A percentile compares a stretch with the other conserved stretches of the same genome.
Evolutionary conservation across 2,329 filamentous ascomycete genomes (phyloP).

Genomic region (Alternaria infectoria): DNA sequence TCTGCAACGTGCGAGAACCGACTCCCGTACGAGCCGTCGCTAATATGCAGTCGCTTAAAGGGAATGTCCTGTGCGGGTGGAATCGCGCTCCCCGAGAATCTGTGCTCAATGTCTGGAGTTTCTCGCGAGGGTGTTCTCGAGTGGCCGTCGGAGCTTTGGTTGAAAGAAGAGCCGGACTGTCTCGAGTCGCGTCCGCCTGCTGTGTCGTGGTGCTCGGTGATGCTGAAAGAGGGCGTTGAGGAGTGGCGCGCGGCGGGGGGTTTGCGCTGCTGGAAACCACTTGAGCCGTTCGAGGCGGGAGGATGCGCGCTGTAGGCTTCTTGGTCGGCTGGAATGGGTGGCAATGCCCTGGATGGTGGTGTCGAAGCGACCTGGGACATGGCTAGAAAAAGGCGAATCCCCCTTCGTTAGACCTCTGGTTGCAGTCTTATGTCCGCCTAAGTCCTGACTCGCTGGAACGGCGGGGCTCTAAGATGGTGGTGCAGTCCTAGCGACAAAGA

Average conservation of each 20-base stretch:
- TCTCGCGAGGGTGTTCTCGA: constrained; percentile 47
- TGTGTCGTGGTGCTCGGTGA: constrained; percentile 39
- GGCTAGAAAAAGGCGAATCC: constrained; percentile 12
- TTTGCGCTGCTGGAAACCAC: constrained; percentile 34
- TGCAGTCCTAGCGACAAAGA: neutral
- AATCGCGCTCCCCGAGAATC: constrained; percentile 31
- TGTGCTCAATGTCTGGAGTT: constrained; percentile 33
- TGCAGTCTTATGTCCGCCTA: constrained; percentile 14
- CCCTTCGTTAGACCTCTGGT: constrained; percentile 6
- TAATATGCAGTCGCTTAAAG: constrained; percentile 44
- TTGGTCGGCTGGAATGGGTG: constrained; percentile 32
- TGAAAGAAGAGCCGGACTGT: constrained; percentile 43
- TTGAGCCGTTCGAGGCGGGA: constrained; percentile 24
- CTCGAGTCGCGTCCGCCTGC: constrained; percentile 40
- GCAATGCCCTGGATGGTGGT: constrained; percentile 31
- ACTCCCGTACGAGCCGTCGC: constrained; percentile 36
- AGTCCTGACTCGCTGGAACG: constrained; percentile 22
- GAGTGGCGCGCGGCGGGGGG: constrained; percentile 25
- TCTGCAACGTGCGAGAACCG: constrained; percentile 43
- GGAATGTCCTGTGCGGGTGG: constrained; percentile 43
- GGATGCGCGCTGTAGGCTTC: constrained; percentile 13
- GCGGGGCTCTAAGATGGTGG: constrained; percentile 18
- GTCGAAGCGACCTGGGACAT: constrained; percentile 37
- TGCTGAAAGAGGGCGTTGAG: constrained; percentile 41
- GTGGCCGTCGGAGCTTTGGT: constrained; percentile 41